Evolutionary conservation across 768 basidiomycete genomes (phyloP).

Genomic region (Boletus subcaerulescens): DNA sequence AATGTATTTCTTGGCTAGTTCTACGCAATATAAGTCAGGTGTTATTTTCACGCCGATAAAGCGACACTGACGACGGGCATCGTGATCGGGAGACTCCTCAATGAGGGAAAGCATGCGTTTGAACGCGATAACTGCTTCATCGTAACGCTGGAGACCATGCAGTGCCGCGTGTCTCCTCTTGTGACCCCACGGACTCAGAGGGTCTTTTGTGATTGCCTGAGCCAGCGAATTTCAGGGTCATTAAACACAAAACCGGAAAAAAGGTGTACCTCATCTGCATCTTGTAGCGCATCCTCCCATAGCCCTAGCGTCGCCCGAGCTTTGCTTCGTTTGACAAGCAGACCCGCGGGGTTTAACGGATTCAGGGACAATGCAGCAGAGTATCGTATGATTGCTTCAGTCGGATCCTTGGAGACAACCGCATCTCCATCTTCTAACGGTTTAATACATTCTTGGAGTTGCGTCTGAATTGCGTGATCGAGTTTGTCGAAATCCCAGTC

Average conservation of each 20-base stretch:
- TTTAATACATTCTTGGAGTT: not conserved
- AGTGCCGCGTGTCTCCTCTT: slow-evolving; percentile 5
- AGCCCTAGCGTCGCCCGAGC: not conserved
- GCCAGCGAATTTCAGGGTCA: not conserved
- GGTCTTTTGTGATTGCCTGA: slow-evolving; percentile 3
- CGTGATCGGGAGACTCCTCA: not conserved
- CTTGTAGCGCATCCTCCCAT: not conserved
- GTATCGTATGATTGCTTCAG: slow-evolving; percentile 5
- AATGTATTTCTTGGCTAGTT: not conserved
- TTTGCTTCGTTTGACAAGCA: slow-evolving; percentile 8
- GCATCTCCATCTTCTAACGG: not conserved
- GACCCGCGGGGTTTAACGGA: not conserved
- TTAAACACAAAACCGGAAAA: not conserved
- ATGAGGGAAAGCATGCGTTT: slow-evolving; percentile 3
- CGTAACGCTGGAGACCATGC: not conserved
- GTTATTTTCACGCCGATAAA: rapidly evolving
- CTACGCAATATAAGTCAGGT: not conserved
- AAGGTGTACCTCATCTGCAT: not conserved
- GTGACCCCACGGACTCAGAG: slow-evolving; percentile 5
- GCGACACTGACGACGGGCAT: not conserved
- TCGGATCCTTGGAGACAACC: not conserved
- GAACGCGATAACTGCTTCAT: not conserved
- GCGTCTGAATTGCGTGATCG: not conserved
- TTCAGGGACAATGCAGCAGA: slow-evolving; percentile 4
- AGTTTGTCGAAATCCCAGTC: slow-evolving; percentile 6